A percentile compares a stretch with the other conserved stretches of the same genome.
These are phyloP conservation scores for Vaccinium macrocarpon DNA, from an alignment of 148 eudicot genomes.

Conservation along the genomic window DNA sequence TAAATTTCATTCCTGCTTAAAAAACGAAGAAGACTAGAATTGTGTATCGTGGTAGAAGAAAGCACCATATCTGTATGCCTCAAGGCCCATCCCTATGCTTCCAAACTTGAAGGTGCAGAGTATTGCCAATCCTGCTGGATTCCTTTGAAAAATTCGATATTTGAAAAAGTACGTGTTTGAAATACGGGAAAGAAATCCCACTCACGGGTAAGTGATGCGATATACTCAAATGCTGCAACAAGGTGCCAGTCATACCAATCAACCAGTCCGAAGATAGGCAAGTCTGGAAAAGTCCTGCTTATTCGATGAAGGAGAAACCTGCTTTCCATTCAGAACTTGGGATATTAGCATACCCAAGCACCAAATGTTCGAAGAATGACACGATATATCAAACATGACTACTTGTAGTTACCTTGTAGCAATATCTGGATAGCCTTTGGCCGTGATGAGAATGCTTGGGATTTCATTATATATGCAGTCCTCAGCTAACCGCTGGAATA, in stretches of 20 bases:
- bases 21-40: background rate
- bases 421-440: constrained; percentile 94
- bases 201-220: background rate
- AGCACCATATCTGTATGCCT: constrained; percentile 90
- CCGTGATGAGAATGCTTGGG: constrained; percentile 93
- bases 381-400: background rate
- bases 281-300: constrained; percentile 67
- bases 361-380: background rate
- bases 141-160: constrained; percentile 43
- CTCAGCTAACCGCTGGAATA: constrained; percentile 94
- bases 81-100: constrained; percentile 94
- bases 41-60: background rate
- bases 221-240: background rate
- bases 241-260: constrained; percentile 62
- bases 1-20: background rate
- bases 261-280: constrained; percentile 79
- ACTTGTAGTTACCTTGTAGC: constrained; percentile 68
- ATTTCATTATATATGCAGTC: constrained; percentile 85
- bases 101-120: constrained; percentile 91
- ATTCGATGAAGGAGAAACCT: constrained; percentile 90
- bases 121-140: constrained; percentile 92
- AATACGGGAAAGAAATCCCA: too few species aligned
- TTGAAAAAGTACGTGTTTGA: background rate
- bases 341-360: background rate
- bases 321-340: constrained; percentile 23